A percentile compares a stretch with the other conserved stretches of the same genome.
phyloP scores from a whole-genome alignment of 805 yeast genomes.

The Saturnispora kantuleensis region DNA sequence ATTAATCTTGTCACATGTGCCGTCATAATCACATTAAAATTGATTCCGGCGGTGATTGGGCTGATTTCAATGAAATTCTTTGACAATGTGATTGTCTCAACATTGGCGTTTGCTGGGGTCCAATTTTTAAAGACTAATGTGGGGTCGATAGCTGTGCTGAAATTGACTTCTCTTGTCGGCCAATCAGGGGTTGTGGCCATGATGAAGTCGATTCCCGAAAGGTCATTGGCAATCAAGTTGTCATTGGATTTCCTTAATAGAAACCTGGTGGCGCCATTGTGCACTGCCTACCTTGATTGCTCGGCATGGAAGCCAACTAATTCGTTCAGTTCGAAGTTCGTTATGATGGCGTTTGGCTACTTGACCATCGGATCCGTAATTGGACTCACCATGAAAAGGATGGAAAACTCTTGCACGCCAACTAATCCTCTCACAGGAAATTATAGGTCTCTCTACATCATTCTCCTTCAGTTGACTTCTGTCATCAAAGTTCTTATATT shows the following conservation, averaged over 20 bases:
- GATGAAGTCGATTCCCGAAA: background rate
- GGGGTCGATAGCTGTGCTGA: background rate
- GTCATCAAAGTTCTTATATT: conserved; percentile 68
- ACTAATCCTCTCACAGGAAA: conserved; percentile 39
- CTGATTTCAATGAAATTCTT: conserved; percentile 15
- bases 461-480: conserved; percentile 44
- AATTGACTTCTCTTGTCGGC: background rate
- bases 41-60: conserved; percentile 20
- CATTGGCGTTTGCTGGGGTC: background rate
- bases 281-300: conserved; percentile 12
- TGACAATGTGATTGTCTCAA: conserved; percentile 5
- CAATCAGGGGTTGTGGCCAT: background rate
- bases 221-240: conserved; percentile 5
- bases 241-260: conserved; percentile 2
- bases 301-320: conserved; percentile 19
- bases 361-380: conserved; percentile 7
- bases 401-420: conserved; percentile 25
- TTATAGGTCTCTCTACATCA: conserved; percentile 40
- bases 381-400: conserved; percentile 14
- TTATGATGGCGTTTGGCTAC: conserved; percentile 18
- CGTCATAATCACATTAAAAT: conserved; percentile 17
- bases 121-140: background rate
- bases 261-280: conserved; percentile 8
- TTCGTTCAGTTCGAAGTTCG: conserved; percentile 12
- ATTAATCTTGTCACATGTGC: conserved; percentile 16